Conservation (phyloP, 176 grass and related monocot species). For the Carex cristatella region DNA sequence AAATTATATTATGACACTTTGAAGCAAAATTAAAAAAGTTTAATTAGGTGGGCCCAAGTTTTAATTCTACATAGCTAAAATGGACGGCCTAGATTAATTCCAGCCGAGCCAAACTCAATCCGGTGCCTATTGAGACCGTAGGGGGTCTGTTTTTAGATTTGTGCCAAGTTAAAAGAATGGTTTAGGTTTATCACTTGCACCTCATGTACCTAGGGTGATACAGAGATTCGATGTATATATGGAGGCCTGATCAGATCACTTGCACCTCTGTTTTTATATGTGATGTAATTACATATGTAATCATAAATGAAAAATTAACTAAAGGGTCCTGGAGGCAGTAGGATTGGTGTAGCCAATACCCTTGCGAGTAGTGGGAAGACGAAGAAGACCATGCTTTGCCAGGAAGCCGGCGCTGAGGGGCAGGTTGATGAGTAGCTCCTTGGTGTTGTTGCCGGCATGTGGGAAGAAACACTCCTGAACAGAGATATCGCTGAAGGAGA, state of each 20-base stretch:
- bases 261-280: too few species aligned
- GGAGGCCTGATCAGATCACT: too few species aligned
- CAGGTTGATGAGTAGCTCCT: conserved; percentile 54
- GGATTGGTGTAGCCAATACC: conserved; percentile 39
- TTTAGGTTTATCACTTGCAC: too few species aligned
- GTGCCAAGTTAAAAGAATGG: too few species aligned
- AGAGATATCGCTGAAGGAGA: conserved; percentile 32
- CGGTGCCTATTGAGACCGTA: too few species aligned
- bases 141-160: too few species aligned
- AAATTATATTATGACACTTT: not conserved
- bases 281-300: not conserved
- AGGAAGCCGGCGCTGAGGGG: conserved; percentile 37
- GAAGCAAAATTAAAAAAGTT: not conserved
- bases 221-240: too few species aligned
- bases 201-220: too few species aligned
- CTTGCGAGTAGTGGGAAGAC: conserved; percentile 45
- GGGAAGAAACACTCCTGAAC: conserved; percentile 57
- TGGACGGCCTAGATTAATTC: too few species aligned
- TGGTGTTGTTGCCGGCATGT: conserved; percentile 19
- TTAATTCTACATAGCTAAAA: not conserved
- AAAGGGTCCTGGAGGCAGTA: not conserved
- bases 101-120: too few species aligned
- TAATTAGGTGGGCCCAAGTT: not conserved
- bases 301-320: not conserved
- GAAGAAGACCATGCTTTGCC: conserved; percentile 48